Percentiles rank a stretch among this genome's conserved stretches.
Evolutionary conservation across 306 rosid genomes (phyloP).

Genomic region (Trifolium subterraneum): DNA sequence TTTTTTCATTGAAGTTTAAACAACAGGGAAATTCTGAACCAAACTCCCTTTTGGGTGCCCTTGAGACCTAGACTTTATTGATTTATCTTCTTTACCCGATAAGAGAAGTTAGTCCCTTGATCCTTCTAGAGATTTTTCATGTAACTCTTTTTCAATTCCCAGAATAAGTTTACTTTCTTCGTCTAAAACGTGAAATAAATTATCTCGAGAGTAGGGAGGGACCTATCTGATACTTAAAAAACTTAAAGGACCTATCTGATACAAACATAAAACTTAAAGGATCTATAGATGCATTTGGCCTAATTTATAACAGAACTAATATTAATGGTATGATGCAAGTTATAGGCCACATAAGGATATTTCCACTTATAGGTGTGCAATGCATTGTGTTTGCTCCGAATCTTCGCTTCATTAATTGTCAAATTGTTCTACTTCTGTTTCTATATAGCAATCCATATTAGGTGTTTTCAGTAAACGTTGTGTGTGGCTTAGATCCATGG

Average conservation of each 20-base stretch:
- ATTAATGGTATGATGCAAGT: not conserved
- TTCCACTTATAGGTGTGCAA: conserved; percentile 2
- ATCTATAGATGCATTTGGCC: too few species aligned
- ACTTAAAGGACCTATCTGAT: too few species aligned
- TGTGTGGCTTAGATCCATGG: not conserved
- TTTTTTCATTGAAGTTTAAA: not conserved
- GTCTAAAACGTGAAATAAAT: not conserved
- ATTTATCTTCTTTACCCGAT: not conserved
- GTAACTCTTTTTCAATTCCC: not conserved
- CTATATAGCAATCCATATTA: not conserved
- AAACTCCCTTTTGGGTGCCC: not conserved
- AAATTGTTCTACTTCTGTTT: not conserved
- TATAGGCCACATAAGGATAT: not conserved
- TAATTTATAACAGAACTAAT: not conserved
- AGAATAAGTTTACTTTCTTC: not conserved
- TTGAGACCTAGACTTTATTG: not conserved
- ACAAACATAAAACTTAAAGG: too few species aligned
- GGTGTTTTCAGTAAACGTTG: not conserved
- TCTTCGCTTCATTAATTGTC: not conserved
- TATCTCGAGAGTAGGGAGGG: not conserved
- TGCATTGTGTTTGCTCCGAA: conserved; percentile 6
- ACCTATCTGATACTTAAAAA: too few species aligned
- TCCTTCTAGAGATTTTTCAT: not conserved
- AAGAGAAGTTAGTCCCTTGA: not conserved
- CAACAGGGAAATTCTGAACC: not conserved